A percentile compares a stretch with the other conserved stretches of the same genome.
Conservation (phyloP, 106 monocot species). For the Cymbidium sinense region DNA sequence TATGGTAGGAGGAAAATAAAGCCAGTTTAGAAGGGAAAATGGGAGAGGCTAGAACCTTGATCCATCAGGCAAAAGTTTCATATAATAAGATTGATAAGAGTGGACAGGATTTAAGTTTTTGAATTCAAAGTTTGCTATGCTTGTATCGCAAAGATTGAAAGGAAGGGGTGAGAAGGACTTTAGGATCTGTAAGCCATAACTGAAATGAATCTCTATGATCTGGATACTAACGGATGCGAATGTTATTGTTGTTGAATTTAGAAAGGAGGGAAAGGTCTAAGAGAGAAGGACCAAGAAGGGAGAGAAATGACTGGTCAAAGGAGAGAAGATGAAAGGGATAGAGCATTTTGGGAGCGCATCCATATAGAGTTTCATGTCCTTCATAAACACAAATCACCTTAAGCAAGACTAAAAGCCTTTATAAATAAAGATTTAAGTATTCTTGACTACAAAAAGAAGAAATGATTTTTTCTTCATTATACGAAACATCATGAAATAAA, state of each 20-base stretch:
- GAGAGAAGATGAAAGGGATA: background rate
- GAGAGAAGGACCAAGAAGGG: background rate
- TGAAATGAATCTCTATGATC: too few species aligned
- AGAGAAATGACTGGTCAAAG: background rate
- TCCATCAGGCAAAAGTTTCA: too few species aligned
- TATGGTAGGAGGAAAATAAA: too few species aligned
- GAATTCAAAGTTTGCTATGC: too few species aligned
- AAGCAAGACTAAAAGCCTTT: background rate
- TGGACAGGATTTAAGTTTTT: too few species aligned
- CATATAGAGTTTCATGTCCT: background rate
- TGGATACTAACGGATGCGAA: too few species aligned
- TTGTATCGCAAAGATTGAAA: too few species aligned
- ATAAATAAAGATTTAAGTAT: background rate
- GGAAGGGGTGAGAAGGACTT: too few species aligned
- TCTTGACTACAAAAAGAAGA: background rate
- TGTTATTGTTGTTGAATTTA: background rate
- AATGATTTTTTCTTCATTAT: background rate
- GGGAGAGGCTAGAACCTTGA: too few species aligned
- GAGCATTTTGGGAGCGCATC: background rate
- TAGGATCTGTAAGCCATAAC: too few species aligned
- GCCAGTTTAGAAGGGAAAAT: too few species aligned
- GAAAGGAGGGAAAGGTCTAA: background rate
- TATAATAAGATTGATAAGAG: too few species aligned
- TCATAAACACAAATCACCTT: background rate
- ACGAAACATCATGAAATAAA: background rate